Evolutionary conservation across 2,329 filamentous ascomycete species (phyloP).

Genomic region (Seiridium cupressi): DNA sequence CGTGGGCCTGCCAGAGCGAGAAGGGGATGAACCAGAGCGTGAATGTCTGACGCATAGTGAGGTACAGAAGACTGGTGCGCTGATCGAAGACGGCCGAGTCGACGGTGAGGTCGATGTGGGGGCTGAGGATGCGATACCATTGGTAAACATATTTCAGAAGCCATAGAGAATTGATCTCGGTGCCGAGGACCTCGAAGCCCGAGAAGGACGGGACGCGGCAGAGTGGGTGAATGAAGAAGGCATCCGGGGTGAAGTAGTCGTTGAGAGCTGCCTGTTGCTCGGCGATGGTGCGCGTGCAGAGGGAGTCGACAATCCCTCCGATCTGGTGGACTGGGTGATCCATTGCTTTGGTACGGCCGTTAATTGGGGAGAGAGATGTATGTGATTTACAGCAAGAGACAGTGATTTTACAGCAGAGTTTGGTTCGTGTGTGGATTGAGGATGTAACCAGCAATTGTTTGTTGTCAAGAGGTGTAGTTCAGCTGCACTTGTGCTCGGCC

Average conservation of each 20-base stretch:
- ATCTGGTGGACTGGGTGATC: slow-evolving; percentile 54
- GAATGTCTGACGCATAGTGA: slow-evolving; percentile 73
- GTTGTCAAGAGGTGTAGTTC: no score
- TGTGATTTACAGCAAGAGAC: no score
- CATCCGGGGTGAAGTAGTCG: slow-evolving; percentile 70
- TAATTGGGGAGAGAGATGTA: no score
- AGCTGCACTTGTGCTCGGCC: no score
- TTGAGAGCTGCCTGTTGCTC: slow-evolving; percentile 66
- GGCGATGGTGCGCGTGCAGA: slow-evolving; percentile 65
- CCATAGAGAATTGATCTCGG: slow-evolving; percentile 58
- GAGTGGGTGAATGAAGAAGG: slow-evolving; percentile 76
- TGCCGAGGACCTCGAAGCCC: slow-evolving; percentile 33
- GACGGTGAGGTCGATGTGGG: slow-evolving; percentile 66
- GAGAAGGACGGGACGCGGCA: slow-evolving; percentile 63
- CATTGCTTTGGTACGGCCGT: slow-evolving; percentile 8
- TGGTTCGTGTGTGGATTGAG: no score
- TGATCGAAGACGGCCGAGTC: slow-evolving; percentile 69
- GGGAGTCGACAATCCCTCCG: slow-evolving; percentile 60
- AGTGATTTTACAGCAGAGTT: no score
- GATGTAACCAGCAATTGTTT: no score
- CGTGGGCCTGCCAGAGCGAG: slow-evolving; percentile 57
- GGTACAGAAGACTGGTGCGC: slow-evolving; percentile 65
- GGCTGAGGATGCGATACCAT: slow-evolving; percentile 83
- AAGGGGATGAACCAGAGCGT: slow-evolving; percentile 75
- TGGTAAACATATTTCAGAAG: slow-evolving; percentile 69